phyloP scores from a whole-genome alignment of 495 filamentous ascomycete species.

The Penicillium desertorum region DNA sequence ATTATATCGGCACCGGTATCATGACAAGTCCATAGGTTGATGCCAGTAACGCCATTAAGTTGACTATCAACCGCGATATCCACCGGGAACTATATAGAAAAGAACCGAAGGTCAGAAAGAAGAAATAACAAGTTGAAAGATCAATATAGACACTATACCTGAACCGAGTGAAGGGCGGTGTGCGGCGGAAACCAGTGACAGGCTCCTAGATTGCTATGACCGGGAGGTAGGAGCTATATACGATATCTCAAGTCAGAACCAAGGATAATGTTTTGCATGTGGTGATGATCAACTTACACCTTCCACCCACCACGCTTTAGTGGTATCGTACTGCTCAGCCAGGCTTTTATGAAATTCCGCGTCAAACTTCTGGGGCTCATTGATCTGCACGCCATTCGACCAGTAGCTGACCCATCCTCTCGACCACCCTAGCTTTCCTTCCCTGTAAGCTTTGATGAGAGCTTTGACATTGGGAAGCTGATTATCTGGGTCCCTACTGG shows the following conservation, averaged over 20 bases:
- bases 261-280: background rate
- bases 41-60: no score
- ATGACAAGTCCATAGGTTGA: background rate
- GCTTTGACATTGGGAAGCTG: slow-evolving; percentile 12
- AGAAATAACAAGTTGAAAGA: background rate
- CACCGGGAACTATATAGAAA: background rate
- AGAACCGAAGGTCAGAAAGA: background rate
- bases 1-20: slow-evolving; percentile 8
- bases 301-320: slow-evolving; percentile 4
- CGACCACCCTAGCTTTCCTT: background rate
- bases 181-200: background rate
- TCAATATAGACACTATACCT: background rate
- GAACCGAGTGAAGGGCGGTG: background rate
- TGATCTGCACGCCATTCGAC: slow-evolving; percentile 1
- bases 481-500: background rate
- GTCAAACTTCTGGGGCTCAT: background rate
- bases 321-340: background rate
- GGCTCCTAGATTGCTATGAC: background rate
- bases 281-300: slow-evolving; percentile 2
- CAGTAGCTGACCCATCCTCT: slow-evolving; percentile 10
- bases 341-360: background rate
- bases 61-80: background rate
- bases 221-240: background rate
- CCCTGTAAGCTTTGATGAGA: slow-evolving; percentile 5
- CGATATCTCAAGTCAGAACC: background rate